phyloP scores from a whole-genome alignment of 805 yeast genomes.

The Ogataea wickerhamii region DNA sequence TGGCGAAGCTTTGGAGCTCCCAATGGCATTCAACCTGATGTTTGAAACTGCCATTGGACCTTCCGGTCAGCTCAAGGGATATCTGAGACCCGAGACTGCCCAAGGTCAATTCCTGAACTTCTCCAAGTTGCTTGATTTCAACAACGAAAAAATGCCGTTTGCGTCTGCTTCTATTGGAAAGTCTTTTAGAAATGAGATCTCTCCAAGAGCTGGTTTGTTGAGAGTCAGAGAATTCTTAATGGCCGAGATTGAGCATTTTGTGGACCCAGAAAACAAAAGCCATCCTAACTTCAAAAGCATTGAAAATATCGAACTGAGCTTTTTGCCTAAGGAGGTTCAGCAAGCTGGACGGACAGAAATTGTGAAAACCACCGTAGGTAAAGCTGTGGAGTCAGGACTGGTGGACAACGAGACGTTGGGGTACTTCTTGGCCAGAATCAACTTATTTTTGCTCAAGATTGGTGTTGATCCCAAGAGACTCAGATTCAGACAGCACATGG shows the following conservation, averaged over 20 bases:
- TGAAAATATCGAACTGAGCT: slow-evolving; percentile 64
- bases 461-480: slow-evolving; percentile 84
- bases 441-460: slow-evolving; percentile 74
- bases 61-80: slow-evolving; percentile 93
- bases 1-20: slow-evolving; percentile 80
- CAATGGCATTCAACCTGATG: slow-evolving; percentile 96
- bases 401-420: slow-evolving; percentile 97
- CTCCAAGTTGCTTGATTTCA: slow-evolving; percentile 86
- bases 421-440: slow-evolving; percentile 92
- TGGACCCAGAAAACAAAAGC: slow-evolving; percentile 84
- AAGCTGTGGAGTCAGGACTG: slow-evolving; percentile 83
- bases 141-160: slow-evolving; percentile 96
- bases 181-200: slow-evolving; percentile 97
- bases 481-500: slow-evolving; percentile 98
- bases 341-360: slow-evolving; percentile 76
- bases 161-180: slow-evolving; percentile 99
- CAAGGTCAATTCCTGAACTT: slow-evolving; percentile 99
- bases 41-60: slow-evolving; percentile 99
- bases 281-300: slow-evolving; percentile 81
- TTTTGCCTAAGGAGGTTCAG: slow-evolving; percentile 86
- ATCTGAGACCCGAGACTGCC: slow-evolving; percentile 97
- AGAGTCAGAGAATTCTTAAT: slow-evolving; percentile 98
- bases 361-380: slow-evolving; percentile 68
- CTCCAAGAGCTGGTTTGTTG: slow-evolving; percentile 95
- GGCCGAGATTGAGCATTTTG: slow-evolving; percentile 99